phyloP scores from a whole-genome alignment of 345 rosid genomes.

The Diplotaxis tenuifolia region DNA sequence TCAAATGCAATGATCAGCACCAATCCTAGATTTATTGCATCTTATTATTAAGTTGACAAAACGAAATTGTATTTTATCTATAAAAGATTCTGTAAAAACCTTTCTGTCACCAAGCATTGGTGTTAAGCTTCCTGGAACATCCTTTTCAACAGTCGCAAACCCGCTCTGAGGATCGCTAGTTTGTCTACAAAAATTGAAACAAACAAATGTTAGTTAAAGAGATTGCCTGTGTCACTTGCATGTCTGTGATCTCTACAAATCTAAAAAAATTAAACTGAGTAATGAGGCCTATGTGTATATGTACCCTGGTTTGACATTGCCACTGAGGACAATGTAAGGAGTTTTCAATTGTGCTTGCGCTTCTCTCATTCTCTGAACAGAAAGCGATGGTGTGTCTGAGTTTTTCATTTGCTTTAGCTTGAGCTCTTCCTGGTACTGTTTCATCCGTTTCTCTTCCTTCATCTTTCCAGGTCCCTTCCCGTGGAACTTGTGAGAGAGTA shows the following conservation, averaged over 20 bases:
- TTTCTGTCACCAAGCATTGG: slow-evolving; percentile 95
- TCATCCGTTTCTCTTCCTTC: slow-evolving; percentile 97
- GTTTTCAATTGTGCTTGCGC: slow-evolving; percentile 83
- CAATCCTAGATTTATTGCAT: slow-evolving; percentile 2
- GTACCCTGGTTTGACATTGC: slow-evolving; percentile 97
- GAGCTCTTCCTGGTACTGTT: slow-evolving; percentile 85
- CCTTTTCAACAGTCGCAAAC: slow-evolving; percentile 87
- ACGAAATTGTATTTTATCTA: not conserved
- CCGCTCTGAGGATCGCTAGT: slow-evolving; percentile 87
- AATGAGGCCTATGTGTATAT: slow-evolving; percentile 18
- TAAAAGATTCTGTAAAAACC: slow-evolving; percentile 40
- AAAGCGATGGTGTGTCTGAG: slow-evolving; percentile 88
- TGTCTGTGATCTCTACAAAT: not conserved
- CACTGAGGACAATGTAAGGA: slow-evolving; percentile 95
- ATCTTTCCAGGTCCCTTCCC: slow-evolving; percentile 98
- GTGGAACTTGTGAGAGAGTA: slow-evolving; percentile 87
- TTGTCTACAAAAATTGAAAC: slow-evolving; percentile 52
- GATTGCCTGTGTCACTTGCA: not conserved
- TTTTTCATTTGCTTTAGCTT: slow-evolving; percentile 98
- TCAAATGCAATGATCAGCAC: slow-evolving; percentile 11
- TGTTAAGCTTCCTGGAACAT: slow-evolving; percentile 74
- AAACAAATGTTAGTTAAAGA: slow-evolving; percentile 4
- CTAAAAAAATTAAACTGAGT: not conserved
- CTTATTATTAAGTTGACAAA: not conserved
- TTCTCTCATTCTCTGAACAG: slow-evolving; percentile 95